A percentile compares a stretch with the other conserved stretches of the same genome.
Conservation (phyloP, 768 basidiomycete genomes). For the Russula virescens region DNA sequence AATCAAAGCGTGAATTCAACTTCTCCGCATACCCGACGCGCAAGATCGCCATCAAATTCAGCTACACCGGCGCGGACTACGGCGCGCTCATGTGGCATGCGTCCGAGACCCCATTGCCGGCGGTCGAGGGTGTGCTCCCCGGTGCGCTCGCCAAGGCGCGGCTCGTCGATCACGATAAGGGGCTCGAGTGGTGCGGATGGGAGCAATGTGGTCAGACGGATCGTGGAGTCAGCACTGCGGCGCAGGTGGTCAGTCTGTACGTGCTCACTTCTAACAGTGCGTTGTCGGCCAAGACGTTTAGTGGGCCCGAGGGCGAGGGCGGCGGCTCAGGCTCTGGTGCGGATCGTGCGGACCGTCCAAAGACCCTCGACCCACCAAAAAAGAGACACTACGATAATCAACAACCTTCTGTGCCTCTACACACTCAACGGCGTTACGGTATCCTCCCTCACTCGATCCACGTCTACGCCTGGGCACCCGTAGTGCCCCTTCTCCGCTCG, state of each 20-base stretch:
- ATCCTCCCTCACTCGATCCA: conserved; percentile 44
- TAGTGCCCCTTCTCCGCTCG: conserved; percentile 80
- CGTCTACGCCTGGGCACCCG: conserved; percentile 90
- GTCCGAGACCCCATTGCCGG: conserved; percentile 60
- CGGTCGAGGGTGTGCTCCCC: conserved; percentile 86
- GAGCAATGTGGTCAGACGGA: conserved; percentile 92
- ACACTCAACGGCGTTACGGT: conserved; percentile 47
- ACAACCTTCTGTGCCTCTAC: conserved; percentile 56
- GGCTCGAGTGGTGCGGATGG: conserved; percentile 85
- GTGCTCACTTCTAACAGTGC: no score
- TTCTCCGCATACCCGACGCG: conserved; percentile 66
- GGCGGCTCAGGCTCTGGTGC: no score
- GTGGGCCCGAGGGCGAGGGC: no score
- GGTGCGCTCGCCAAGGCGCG: conserved; percentile 70
- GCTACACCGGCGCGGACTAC: conserved; percentile 90
- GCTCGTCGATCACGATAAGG: conserved; percentile 66
- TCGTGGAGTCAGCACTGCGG: conserved; percentile 88
- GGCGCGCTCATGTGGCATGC: conserved; percentile 82
- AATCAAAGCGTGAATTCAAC: conserved; percentile 43
- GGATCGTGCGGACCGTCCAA: no score
- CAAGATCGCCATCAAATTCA: conserved; percentile 92
- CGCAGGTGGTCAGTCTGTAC: conserved; percentile 91
- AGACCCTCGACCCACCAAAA: no score
- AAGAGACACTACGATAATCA: no score
- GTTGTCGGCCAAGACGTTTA: no score